phyloP scores from a whole-genome alignment of 176 grass and related monocot genomes.

The Aegilops sharonensis region DNA sequence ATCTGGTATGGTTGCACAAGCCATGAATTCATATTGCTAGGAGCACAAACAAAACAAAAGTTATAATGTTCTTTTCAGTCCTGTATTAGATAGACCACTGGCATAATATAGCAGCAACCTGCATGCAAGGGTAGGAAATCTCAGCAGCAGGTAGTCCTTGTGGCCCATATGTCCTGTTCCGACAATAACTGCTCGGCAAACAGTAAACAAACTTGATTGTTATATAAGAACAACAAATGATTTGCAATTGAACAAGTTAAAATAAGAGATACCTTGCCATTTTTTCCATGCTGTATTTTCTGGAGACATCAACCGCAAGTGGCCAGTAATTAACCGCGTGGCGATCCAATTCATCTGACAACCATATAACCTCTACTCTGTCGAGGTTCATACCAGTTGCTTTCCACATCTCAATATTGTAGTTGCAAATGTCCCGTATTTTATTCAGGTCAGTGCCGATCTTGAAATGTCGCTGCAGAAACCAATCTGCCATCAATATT shows the following conservation, averaged over 20 bases:
- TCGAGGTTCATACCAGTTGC: neutral
- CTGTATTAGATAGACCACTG: slow-evolving; percentile 2
- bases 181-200: neutral
- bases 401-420: slow-evolving; percentile 8
- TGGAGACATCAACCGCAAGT: slow-evolving; percentile 3
- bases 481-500: neutral
- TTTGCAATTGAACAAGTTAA: neutral
- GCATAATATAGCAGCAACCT: slow-evolving; percentile 18
- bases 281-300: slow-evolving; percentile 13
- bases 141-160: neutral
- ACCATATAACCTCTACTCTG: slow-evolving; percentile 10
- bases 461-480: neutral
- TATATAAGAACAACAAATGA: neutral
- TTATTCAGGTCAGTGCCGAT: neutral
- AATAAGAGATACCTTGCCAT: slow-evolving; percentile 14
- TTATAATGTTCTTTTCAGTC: neutral
- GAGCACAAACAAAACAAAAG: neutral
- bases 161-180: neutral
- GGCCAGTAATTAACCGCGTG: neutral
- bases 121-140: slow-evolving; percentile 13
- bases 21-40: neutral
- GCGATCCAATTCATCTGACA: slow-evolving; percentile 8
- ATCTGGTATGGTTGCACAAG: neutral
- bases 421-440: neutral
- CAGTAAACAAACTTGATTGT: neutral